Evolutionary conservation across 1,284 basidiomycete species (phyloP).

Genomic region (Lentinus polychrous): DNA sequence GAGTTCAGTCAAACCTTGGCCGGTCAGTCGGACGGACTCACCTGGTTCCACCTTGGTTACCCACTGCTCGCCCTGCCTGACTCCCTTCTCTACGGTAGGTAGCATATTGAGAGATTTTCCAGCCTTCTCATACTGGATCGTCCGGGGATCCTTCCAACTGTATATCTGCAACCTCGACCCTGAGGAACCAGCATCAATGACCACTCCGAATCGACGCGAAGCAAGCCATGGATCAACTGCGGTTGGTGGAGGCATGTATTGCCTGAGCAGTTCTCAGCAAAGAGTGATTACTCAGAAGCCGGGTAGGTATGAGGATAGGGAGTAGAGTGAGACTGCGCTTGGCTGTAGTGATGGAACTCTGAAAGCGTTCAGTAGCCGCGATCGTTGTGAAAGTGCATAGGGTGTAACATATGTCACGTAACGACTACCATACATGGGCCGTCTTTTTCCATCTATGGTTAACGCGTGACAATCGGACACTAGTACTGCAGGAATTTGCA

Average conservation of each 20-base stretch:
- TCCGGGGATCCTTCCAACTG: constrained; percentile 85
- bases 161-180: constrained; percentile 96
- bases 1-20: not conserved
- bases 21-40: constrained; percentile 30
- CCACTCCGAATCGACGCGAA: constrained; percentile 86
- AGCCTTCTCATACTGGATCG: constrained; percentile 39
- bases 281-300: not conserved
- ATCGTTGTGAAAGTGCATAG: not conserved
- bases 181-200: constrained; percentile 97
- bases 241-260: constrained; percentile 65
- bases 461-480: too few species aligned
- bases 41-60: constrained; percentile 91
- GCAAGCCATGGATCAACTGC: constrained; percentile 64
- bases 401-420: too few species aligned
- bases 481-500: too few species aligned
- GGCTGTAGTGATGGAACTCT: not conserved
- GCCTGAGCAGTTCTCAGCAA: constrained; percentile 6
- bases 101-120: constrained; percentile 43
- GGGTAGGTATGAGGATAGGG: not conserved
- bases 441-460: too few species aligned
- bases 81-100: constrained; percentile 90
- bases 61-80: constrained; percentile 77
- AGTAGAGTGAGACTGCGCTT: not conserved
- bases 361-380: not conserved
- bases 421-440: too few species aligned